Percentiles rank a stretch among this genome's conserved stretches.
phyloP scores from a whole-genome alignment of 164 flowering plant genomes.

The Vitis rotundifolia region DNA sequence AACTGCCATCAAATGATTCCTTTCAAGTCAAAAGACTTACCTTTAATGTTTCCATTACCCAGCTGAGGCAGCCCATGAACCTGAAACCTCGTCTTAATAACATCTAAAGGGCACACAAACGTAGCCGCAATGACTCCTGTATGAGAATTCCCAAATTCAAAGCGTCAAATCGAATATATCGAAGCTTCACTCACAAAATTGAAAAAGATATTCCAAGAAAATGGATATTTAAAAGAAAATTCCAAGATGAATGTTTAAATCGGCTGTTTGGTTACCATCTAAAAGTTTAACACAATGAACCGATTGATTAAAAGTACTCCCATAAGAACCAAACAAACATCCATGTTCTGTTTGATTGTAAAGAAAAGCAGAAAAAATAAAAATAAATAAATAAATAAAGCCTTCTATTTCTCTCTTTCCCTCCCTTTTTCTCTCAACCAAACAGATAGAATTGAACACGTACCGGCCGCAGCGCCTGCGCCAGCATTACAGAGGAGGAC shows the following conservation, averaged over 20 bases:
- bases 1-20: neutral
- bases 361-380: neutral
- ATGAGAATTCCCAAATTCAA: constrained; percentile 11
- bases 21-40: constrained; percentile 27
- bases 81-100: constrained; percentile 92
- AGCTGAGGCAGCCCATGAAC: constrained; percentile 83
- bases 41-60: constrained; percentile 46
- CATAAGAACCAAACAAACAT: neutral
- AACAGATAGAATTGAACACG: neutral
- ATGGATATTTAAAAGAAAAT: neutral
- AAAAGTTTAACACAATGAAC: too few relatives aligned
- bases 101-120: constrained; percentile 98
- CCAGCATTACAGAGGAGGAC: constrained; percentile 86
- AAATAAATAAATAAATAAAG: neutral
- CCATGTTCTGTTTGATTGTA: neutral
- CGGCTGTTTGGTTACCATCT: too few relatives aligned
- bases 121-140: constrained; percentile 93
- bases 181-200: too few relatives aligned
- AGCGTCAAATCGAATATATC: neutral
- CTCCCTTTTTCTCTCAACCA: neutral
- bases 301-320: too few relatives aligned
- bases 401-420: neutral
- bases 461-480: constrained; percentile 98
- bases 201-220: neutral
- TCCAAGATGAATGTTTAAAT: too few relatives aligned